These are phyloP conservation scores for Thozetella sp. DNA, from an alignment of 495 filamentous ascomycete species.

Conservation along the genomic window DNA sequence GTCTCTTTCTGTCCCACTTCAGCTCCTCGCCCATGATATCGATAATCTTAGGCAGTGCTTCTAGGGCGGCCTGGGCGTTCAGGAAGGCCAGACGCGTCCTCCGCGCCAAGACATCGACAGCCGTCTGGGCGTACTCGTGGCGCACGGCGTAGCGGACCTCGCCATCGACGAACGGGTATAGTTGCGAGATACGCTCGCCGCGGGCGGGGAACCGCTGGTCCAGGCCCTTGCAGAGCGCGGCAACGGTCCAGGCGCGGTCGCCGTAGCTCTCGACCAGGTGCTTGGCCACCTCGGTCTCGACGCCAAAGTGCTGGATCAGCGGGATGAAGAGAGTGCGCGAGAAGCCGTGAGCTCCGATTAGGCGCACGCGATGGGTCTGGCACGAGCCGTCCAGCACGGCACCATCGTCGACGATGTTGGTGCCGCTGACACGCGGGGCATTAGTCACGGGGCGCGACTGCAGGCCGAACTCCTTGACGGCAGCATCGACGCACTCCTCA, in stretches of 20 bases:
- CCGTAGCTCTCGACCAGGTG: constrained; percentile 90
- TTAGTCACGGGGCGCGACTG: constrained; percentile 56
- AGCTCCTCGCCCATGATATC: constrained; percentile 93
- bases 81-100: constrained; percentile 89
- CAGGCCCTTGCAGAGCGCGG: constrained; percentile 79
- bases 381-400: constrained; percentile 81
- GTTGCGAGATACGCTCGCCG: constrained; percentile 74
- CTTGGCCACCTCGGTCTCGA: constrained; percentile 94
- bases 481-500: constrained; percentile 93
- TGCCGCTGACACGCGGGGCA: constrained; percentile 77
- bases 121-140: constrained; percentile 94
- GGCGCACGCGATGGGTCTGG: constrained; percentile 87
- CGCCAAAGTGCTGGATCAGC: constrained; percentile 93
- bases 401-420: constrained; percentile 72
- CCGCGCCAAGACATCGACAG: constrained; percentile 86
- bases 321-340: constrained; percentile 98
- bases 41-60: constrained; percentile 85
- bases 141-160: constrained; percentile 89
- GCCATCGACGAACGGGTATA: constrained; percentile 97
- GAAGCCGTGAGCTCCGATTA: constrained; percentile 93
- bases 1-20: constrained; percentile 74
- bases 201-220: constrained; percentile 84
- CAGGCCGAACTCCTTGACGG: constrained; percentile 77
- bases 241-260: constrained; percentile 95
- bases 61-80: constrained; percentile 93